Percentiles rank a stretch among this genome's conserved stretches.
Evolutionary conservation across 441 rosid species (phyloP).

Genomic region (Manihot esculenta): DNA sequence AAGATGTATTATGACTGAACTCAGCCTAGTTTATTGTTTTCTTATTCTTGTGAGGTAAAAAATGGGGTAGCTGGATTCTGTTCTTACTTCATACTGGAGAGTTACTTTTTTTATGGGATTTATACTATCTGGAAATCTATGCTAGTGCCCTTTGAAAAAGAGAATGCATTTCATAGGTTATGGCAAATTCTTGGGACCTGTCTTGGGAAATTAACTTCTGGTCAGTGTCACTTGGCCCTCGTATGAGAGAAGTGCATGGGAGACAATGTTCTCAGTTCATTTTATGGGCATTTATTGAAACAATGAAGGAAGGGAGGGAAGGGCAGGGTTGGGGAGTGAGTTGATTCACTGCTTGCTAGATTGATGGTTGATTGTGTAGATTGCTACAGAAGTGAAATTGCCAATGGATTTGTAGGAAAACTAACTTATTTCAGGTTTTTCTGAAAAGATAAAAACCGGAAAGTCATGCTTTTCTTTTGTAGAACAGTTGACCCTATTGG

Average conservation of each 20-base stretch:
- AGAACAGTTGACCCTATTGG: no score
- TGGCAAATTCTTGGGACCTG: not conserved
- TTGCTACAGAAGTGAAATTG: not conserved
- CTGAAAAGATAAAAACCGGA: not conserved
- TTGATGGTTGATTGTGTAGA: not conserved
- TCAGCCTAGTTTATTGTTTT: not conserved
- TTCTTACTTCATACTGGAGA: not conserved
- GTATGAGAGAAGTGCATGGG: not conserved
- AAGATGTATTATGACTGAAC: not conserved
- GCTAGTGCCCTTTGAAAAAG: not conserved
- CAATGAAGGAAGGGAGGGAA: not conserved
- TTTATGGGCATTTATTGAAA: not conserved
- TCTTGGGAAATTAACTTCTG: not conserved
- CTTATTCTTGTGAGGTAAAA: not conserved
- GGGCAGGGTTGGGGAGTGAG: not conserved
- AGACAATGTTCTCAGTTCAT: not conserved
- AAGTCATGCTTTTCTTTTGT: not conserved
- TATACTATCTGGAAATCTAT: not conserved
- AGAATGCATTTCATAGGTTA: not conserved
- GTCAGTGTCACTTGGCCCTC: not conserved
- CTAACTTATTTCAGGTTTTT: not conserved
- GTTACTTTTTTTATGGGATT: not conserved
- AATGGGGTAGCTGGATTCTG: not conserved
- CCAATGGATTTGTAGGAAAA: not conserved
- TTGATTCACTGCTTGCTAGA: not conserved